Base-by-base conservation (phyloP, 441 rosid species). In the Syzygium malaccense region DNA sequence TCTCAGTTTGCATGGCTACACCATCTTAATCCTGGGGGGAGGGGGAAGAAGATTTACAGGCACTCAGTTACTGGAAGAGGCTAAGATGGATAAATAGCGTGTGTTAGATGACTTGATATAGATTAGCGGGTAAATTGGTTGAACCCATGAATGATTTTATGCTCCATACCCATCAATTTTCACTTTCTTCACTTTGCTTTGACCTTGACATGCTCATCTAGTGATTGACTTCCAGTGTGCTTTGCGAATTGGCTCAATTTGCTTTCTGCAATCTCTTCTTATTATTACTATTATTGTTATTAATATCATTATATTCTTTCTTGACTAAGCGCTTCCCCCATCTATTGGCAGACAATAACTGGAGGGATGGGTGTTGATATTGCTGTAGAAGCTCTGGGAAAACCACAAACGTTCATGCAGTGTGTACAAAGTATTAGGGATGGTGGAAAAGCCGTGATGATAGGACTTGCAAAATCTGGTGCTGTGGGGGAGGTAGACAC, bases 361-460 rank as follows among this genome's bases (percentile, higher is more conserved):
- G 98, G 98, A 85, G 99, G 99, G 75, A 88, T 85, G 92, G 99
- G 99, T 57, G 99, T 96, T 49, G 99, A 98, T 89, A 87, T 97
- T 88, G 98, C 99, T 51, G 95, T 98, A 88, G 99, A 98, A 92
- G 99, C 99, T 45, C 91, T 97, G 94, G 99, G 99, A 90, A 96
- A 88, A 91, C 95, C 99, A 86, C 92, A 93, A 86, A 97, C 99
- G 71, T 98, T 98, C 94, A 88, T 92, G 89, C 98, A 97, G 91
- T 98, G 99, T 84, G 90, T 93, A 78, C 91, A 94, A 57, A 95
- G 98, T 88, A 98, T 97, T 53, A 97, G 92, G 90, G 99, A 97
- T 91, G 99, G 99, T 88, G 99, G 99, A 66, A 98, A 96, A 91
- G 99, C 99, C 87, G 99, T 98, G 87, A 97, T 98, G 99, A 96